Base-by-base conservation (phyloP, 257 asterid genomes). In the Ophiorrhiza pumila region DNA sequence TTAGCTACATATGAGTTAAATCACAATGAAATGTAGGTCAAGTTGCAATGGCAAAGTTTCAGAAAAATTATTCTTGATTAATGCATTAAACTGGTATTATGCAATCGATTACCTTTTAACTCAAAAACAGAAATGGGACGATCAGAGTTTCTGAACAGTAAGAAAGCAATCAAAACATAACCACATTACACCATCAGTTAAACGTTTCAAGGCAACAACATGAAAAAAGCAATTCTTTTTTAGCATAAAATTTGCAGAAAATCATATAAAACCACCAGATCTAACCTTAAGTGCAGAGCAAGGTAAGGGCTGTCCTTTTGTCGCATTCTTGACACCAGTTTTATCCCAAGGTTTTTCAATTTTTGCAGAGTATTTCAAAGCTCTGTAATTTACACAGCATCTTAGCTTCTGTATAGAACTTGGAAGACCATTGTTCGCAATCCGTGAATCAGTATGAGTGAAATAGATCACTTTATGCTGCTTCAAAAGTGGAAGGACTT, bases 231-330 rank as follows among this genome's bases (percentile, higher is more conserved):
- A 35, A 70, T 12, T 42, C 63, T 32, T 29, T n/a, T n/a, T 37
- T 7, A 53, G 52, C 68, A 73, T 39, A 37, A 71, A 79, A 47
- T 46, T 22, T 43, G 29, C 41, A 56, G 31, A 23, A n/a, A 55
- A 1, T 34, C 27, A 39, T 15, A 29, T 46, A 64, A 5, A 39
- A 76, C 34, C 63, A 72, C 56, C 41, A 70, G 60, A 45, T 71
- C 82, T 69, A 72, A 94, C 99, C 99, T 91, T 80, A 94, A 79
- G 85, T 94, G 99, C 43, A 94, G 97, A 71, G 99, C 97, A 76
- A 94, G 93, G 82, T 87, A 94, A 53, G 93, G 93, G 76, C 85
- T 77, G 60, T 87, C 89, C 74, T 88, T 76, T 27, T 80, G 80
- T 68, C 81, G 83, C 96, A 94, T 83, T 82, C 97, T 88, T 29